Evolutionary conservation across 257 asterid genomes (phyloP).

Genomic region (Mitragyna speciosa): DNA sequence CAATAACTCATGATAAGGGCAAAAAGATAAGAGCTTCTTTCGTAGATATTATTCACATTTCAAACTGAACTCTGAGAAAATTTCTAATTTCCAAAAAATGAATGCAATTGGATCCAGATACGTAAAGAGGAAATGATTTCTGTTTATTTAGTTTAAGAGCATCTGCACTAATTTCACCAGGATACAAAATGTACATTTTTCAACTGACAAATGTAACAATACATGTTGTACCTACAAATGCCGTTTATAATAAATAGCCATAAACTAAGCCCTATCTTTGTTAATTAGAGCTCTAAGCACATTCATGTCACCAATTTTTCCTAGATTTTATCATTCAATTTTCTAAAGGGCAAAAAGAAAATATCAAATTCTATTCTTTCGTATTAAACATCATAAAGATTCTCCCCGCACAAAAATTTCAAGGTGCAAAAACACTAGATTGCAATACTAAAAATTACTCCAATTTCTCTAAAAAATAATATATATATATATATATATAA

Average conservation of each 20-base stretch:
- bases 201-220: no score
- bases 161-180: no score
- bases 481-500: background rate
- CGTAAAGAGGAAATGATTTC: no score
- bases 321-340: background rate
- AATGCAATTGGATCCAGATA: no score
- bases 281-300: background rate
- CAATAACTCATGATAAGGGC: background rate
- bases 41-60: no score
- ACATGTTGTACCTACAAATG: background rate
- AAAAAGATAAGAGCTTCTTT: no score
- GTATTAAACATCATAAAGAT: background rate
- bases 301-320: background rate
- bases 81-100: no score
- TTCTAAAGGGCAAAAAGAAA: background rate
- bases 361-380: background rate
- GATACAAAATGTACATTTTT: background rate
- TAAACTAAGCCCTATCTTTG: background rate
- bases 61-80: no score
- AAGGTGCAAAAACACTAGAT: background rate
- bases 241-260: no score
- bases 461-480: background rate
- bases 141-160: background rate
- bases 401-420: background rate
- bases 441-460: background rate